A percentile compares a stretch with the other conserved stretches of the same genome.
phyloP scores from a whole-genome alignment of 2,329 filamentous ascomycete genomes.

The Penicillium italicum region DNA sequence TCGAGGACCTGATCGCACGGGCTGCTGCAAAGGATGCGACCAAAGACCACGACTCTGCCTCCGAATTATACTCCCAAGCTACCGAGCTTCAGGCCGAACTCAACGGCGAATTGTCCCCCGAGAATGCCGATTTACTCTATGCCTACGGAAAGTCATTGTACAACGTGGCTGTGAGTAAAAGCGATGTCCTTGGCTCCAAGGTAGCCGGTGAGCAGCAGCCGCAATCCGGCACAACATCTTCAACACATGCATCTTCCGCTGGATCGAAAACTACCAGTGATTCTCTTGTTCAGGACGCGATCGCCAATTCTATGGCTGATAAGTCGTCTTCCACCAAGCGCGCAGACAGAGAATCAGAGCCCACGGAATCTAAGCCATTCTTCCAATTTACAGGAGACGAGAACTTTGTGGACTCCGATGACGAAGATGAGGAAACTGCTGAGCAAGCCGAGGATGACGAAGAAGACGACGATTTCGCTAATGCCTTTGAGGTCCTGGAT shows the following conservation, averaged over 20 bases:
- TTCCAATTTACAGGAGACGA: conserved; percentile 95
- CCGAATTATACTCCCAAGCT: conserved; percentile 83
- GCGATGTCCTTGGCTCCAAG: conserved; percentile 84
- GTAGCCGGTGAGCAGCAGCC: conserved; percentile 59
- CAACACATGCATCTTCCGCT: conserved; percentile 37
- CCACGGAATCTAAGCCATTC: conserved; percentile 54
- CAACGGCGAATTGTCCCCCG: conserved; percentile 85
- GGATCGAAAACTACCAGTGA: conserved; percentile 16
- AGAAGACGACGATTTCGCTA: conserved; percentile 62
- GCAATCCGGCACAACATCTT: conserved; percentile 49
- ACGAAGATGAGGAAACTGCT: conserved; percentile 46
- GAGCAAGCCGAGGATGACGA: conserved; percentile 52
- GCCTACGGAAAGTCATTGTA: conserved; percentile 91
- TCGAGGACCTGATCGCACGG: conserved; percentile 74
- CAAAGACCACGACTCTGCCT: conserved; percentile 81
- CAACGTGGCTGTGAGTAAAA: conserved; percentile 89
- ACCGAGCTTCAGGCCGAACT: conserved; percentile 85
- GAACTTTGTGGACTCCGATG: conserved; percentile 79
- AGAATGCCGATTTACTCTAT: conserved; percentile 92
- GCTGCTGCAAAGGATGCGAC: conserved; percentile 82
- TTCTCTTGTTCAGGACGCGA: conserved; percentile 27
- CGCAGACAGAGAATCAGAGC: conserved; percentile 11
- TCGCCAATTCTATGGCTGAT: conserved; percentile 22
- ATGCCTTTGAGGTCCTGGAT: conserved; percentile 62
- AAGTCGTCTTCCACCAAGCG: conserved; percentile 14